phyloP scores from a whole-genome alignment of 306 rosid genomes.

The Heteromeles arbutifolia region DNA sequence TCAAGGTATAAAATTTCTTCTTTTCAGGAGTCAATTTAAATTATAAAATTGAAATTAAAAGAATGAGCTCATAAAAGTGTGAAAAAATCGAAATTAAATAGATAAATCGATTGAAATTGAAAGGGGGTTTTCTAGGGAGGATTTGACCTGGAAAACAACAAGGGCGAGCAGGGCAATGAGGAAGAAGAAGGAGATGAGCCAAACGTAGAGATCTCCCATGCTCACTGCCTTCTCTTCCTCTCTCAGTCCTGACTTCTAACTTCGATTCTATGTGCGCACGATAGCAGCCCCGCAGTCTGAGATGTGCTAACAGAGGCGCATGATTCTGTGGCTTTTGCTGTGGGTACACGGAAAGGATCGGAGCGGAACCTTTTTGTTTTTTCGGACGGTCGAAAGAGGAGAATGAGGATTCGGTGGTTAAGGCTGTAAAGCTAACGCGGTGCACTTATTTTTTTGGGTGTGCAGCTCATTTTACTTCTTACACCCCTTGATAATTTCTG shows the following conservation, averaged over 20 bases:
- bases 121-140: neutral
- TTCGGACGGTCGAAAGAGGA: neutral
- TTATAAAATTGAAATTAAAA: no score
- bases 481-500: no score
- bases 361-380: neutral
- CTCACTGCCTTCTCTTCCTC: constrained; percentile 7
- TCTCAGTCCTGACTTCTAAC: neutral
- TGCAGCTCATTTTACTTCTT: no score
- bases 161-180: constrained; percentile 64
- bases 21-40: no score
- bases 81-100: neutral
- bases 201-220: constrained; percentile 69
- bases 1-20: no score
- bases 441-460: neutral
- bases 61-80: no score
- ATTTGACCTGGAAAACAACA: constrained; percentile 74
- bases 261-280: neutral
- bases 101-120: neutral
- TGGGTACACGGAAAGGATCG: neutral
- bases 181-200: constrained; percentile 90
- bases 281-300: neutral
- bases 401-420: neutral
- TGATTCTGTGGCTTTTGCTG: neutral
- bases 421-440: neutral
- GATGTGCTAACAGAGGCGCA: constrained; percentile 1